Evolutionary conservation across 164 flowering plant genomes (phyloP), one percentile per base, ranked within the genome.

Genomic region (Kalanchoe fedtschenkoi): DNA sequence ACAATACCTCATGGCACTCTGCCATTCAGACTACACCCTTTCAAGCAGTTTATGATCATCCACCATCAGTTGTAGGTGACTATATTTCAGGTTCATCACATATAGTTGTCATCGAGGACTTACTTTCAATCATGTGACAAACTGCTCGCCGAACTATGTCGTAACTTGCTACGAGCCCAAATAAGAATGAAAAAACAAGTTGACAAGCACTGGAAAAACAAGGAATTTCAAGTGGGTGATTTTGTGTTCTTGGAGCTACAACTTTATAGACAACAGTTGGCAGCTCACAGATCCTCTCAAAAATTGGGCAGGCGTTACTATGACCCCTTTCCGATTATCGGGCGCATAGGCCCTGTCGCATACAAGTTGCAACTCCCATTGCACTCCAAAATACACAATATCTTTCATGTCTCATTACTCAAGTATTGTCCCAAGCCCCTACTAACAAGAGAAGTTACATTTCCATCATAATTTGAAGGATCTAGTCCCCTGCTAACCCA

Each of bases 191-290:
- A 62, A 54, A n/a, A 10, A 2, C 21, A 21, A 7, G 47, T 47
- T 9, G 62, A 68, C 24, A 6, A 11, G 0, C 38, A 42, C 0
- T 35, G 47, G 11, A 32, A 17, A 35, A 63, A 68, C 13, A 15
- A 38, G 2, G 33, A 33, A 13, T 68, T 68, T 34, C 10, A 39
- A 2, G 35, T 24, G 1, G 65, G 62, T 4, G 67, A 58, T 33
- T 56, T n/a, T 35, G 75, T 65, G 8, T 72, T n/a, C 5, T 17
- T 72, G n/a, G 34, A 46, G 9, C 29, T 72, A 10, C 33, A 38
- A 13, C 61, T n/a, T n/a, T n/a, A n/a, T n/a, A n/a, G n/a, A n/a
- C n/a, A n/a, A n/a, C n/a, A n/a, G n/a, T n/a, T n/a, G n/a, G n/a
- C n/a, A n/a, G n/a, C n/a, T n/a, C n/a, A n/a, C n/a, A n/a, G n/a